phyloP scores from a whole-genome alignment of 2,329 filamentous ascomycete species.

The Arthrobotrys musiformis region DNA sequence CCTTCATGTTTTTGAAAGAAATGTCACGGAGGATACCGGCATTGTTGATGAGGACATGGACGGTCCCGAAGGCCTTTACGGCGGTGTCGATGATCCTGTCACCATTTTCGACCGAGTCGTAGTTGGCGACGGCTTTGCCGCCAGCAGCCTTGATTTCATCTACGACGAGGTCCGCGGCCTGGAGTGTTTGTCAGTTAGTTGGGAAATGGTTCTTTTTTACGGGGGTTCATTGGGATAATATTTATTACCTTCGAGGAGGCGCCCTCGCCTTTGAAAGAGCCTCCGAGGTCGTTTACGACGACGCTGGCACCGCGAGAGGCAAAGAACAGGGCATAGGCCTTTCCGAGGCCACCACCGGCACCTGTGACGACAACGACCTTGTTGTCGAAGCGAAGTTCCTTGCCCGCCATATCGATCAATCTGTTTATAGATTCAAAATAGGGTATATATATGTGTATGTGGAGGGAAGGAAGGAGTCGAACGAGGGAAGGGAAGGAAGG shows the following conservation, averaged over 20 bases:
- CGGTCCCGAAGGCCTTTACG: conserved; percentile 81
- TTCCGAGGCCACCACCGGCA: conserved; percentile 82
- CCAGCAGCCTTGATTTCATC: conserved; percentile 85
- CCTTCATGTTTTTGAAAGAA: conserved; percentile 99
- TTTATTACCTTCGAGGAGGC: conserved; percentile 78
- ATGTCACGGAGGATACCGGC: conserved; percentile 94
- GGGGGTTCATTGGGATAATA: neutral
- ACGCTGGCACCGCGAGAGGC: conserved; percentile 90
- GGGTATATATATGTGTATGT: neutral
- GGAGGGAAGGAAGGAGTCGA: neutral
- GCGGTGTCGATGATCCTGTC: conserved; percentile 93
- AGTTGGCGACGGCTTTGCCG: conserved; percentile 97
- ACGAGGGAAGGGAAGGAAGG: neutral
- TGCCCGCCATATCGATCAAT: conserved; percentile 28
- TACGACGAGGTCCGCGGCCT: conserved; percentile 86
- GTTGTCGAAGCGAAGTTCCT: conserved; percentile 81
- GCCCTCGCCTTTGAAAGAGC: conserved; percentile 92
- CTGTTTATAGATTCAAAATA: too few relatives aligned
- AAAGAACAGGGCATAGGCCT: conserved; percentile 88
- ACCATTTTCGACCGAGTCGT: conserved; percentile 91
- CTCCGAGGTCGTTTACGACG: conserved; percentile 96
- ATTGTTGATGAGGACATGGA: conserved; percentile 97
- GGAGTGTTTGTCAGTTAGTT: conserved; percentile 22
- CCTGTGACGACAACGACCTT: conserved; percentile 91
- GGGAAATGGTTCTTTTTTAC: too few relatives aligned